phyloP scores from a whole-genome alignment of 371 early-diverging fungal genomes.

The Actinomortierella wolfii region DNA sequence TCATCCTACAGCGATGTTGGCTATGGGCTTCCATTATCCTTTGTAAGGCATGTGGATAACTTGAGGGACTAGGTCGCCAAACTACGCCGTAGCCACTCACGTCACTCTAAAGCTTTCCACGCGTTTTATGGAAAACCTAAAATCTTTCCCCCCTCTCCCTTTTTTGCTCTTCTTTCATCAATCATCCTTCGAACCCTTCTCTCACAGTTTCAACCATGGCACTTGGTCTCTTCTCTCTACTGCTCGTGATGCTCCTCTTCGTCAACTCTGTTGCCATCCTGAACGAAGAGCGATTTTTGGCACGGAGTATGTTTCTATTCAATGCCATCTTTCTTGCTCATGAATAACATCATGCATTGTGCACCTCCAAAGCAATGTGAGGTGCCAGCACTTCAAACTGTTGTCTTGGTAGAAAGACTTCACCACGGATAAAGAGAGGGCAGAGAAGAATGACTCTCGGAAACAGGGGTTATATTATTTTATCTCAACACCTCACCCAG shows the following conservation, averaged over 20 bases:
- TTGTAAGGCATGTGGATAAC: too few relatives aligned
- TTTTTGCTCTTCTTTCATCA: too few relatives aligned
- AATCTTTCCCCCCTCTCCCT: too few relatives aligned
- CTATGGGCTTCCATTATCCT: too few relatives aligned
- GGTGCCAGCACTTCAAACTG: not conserved
- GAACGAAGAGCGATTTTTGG: conserved; percentile 94
- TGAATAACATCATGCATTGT: conserved; percentile 3
- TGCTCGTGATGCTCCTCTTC: conserved; percentile 80
- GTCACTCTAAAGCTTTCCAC: too few relatives aligned
- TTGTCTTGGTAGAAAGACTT: not conserved
- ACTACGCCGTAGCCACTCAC: too few relatives aligned
- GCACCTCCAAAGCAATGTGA: not conserved
- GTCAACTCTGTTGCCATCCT: conserved; percentile 93
- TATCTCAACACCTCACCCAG: not conserved
- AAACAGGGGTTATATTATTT: not conserved
- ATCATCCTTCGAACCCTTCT: too few relatives aligned
- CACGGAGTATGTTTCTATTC: conserved; percentile 73
- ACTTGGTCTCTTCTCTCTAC: conserved; percentile 74
- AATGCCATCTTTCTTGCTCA: not conserved
- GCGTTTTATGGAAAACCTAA: too few relatives aligned
- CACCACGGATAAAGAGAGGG: not conserved
- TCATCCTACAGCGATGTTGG: too few relatives aligned
- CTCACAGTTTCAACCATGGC: conserved; percentile 52
- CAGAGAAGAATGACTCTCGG: not conserved
- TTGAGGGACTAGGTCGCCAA: too few relatives aligned